Conservation (phyloP, 805 yeast species). For the Schwanniomyces yamadae region DNA sequence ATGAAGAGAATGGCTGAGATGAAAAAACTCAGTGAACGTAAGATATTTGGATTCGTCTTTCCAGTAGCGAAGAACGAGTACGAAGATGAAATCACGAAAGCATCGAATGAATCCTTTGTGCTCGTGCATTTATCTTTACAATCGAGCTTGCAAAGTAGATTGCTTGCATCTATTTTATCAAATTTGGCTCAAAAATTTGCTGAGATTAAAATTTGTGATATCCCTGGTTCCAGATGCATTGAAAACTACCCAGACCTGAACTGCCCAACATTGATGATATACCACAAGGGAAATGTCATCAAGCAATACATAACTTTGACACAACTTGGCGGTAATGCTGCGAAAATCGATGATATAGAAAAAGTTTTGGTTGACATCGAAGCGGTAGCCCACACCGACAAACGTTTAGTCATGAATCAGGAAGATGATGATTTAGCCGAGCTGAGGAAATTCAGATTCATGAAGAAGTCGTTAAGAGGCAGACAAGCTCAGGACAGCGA, state of each 20-base stretch:
- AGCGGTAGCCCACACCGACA: conserved; percentile 66
- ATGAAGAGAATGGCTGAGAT: conserved; percentile 76
- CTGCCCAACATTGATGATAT: conserved; percentile 88
- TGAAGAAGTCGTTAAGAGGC: conserved; percentile 55
- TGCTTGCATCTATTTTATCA: conserved; percentile 58
- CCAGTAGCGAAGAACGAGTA: conserved; percentile 89
- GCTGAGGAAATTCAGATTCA: conserved; percentile 51
- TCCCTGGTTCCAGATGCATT: conserved; percentile 85
- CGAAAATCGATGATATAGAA: conserved; percentile 70
- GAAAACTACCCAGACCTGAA: conserved; percentile 88
- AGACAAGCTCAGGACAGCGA: conserved; percentile 27
- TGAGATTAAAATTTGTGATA: conserved; percentile 89
- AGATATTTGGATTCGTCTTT: conserved; percentile 70
- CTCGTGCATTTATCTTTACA: conserved; percentile 74
- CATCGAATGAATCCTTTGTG: conserved; percentile 66
- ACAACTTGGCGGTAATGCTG: conserved; percentile 80
- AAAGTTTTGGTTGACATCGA: conserved; percentile 62
- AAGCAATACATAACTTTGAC: conserved; percentile 80
- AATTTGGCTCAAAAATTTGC: conserved; percentile 64
- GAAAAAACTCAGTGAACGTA: conserved; percentile 53
- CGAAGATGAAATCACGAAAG: conserved; percentile 78
- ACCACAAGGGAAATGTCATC: conserved; percentile 72
- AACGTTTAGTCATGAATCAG: conserved; percentile 60
- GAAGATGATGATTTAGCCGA: conserved; percentile 57
- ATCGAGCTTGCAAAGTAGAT: conserved; percentile 69